Percentiles rank a stretch among this genome's conserved stretches.
Conservation (phyloP, 441 rosid genomes). For the Melastoma candidum region DNA sequence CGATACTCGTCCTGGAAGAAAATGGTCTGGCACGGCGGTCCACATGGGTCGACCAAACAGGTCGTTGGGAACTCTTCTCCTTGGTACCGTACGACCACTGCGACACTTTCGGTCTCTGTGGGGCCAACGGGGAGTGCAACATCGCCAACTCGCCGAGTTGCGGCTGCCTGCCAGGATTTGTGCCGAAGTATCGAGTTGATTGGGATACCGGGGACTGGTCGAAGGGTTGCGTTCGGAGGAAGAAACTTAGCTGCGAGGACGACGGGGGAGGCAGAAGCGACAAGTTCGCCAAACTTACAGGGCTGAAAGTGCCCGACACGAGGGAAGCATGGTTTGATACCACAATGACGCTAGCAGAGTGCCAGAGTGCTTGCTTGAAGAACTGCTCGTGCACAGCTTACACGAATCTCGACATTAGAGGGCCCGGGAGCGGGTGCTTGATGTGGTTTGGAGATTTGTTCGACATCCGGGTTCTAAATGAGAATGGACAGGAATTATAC, state of each 20-base stretch:
- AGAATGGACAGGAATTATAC: constrained; percentile 9
- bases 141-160: constrained; percentile 5
- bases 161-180: neutral
- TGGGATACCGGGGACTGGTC: constrained; percentile 7
- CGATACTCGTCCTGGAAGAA: constrained; percentile 1
- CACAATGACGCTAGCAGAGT: neutral
- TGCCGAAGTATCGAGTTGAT: neutral
- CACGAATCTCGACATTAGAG: constrained; percentile 14
- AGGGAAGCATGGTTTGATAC: neutral
- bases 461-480: constrained; percentile 6
- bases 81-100: neutral
- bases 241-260: neutral
- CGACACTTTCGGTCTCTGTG: constrained; percentile 1
- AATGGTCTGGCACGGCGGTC: neutral
- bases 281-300: neutral
- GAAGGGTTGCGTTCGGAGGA: constrained; percentile 6
- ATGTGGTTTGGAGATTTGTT: constrained; percentile 12
- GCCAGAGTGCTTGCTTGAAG: constrained; percentile 7
- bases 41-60: constrained; percentile 2
- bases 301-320: constrained; percentile 2
- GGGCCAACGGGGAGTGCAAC: constrained; percentile 3
- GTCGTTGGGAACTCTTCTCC: constrained; percentile 1
- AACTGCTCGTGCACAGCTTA: constrained; percentile 16
- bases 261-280: constrained; percentile 3
- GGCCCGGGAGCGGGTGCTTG: constrained; percentile 11